phyloP scores from a whole-genome alignment of 257 asterid species.

The Henckelia pumila region DNA sequence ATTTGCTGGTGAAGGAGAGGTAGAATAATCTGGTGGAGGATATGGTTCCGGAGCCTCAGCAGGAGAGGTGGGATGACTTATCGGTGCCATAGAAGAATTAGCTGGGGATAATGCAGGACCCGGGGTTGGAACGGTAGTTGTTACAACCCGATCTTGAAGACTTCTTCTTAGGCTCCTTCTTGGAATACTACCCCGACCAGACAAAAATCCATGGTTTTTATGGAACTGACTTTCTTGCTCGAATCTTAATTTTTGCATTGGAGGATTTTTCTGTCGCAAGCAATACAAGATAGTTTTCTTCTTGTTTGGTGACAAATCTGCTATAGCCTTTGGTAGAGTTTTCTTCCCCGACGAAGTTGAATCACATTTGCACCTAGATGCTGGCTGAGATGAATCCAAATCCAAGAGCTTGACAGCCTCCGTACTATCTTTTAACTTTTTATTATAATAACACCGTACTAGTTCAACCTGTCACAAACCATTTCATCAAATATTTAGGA shows the following conservation, averaged over 20 bases:
- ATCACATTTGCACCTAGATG: constrained; percentile 21
- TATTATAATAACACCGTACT: constrained; percentile 40
- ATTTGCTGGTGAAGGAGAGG: constrained; percentile 22
- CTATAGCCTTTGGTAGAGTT: constrained; percentile 33
- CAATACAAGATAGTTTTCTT: constrained; percentile 39
- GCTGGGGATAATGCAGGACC: constrained; percentile 32
- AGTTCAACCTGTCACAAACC: constrained; percentile 41
- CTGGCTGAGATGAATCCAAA: constrained; percentile 23
- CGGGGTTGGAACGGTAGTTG: constrained; percentile 27
- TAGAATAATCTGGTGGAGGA: neutral
- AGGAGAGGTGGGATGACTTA: constrained; percentile 24
- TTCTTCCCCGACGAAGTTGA: constrained; percentile 31
- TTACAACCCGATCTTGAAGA: neutral
- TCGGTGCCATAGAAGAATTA: constrained; percentile 25
- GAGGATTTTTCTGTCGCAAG: constrained; percentile 33
- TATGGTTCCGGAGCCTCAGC: constrained; percentile 27
- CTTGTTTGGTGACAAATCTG: constrained; percentile 37
- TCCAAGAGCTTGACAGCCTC: constrained; percentile 30
- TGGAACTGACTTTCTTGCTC: constrained; percentile 20
- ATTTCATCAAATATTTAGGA: constrained; percentile 8
- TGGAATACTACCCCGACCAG: constrained; percentile 41
- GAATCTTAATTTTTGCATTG: constrained; percentile 10
- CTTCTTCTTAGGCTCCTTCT: constrained; percentile 59
- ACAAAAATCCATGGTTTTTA: constrained; percentile 33
- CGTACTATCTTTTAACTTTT: constrained; percentile 39